These are phyloP conservation scores for Colletotrichum viniferum DNA, from an alignment of 2,329 filamentous ascomycete species.

Conservation along the genomic window DNA sequence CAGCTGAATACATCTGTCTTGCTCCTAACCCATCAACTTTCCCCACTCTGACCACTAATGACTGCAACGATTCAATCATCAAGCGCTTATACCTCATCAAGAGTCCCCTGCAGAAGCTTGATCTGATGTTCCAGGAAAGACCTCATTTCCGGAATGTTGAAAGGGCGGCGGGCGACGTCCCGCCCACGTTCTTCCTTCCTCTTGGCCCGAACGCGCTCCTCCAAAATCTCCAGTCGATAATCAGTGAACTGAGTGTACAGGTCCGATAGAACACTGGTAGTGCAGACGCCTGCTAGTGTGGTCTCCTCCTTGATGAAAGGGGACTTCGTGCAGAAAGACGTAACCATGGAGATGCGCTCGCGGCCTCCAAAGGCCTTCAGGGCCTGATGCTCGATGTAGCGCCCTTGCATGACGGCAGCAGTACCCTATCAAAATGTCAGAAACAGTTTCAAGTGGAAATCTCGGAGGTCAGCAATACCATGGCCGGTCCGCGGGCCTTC, in stretches of 20 bases:
- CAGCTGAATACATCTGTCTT: neutral
- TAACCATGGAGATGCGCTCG: slow-evolving; percentile 71
- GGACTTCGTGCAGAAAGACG: slow-evolving; percentile 65
- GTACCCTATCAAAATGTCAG: neutral
- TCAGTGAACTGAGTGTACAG: neutral
- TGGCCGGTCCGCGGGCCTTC: neutral
- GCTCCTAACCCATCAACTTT: neutral
- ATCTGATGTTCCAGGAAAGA: neutral
- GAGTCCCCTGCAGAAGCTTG: neutral
- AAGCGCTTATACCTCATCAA: neutral
- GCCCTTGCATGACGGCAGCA: slow-evolving; percentile 56
- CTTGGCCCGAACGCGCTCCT: neutral
- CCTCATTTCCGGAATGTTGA: neutral
- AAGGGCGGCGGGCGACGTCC: neutral
- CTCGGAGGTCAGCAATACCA: neutral
- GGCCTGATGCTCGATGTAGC: slow-evolving; percentile 70
- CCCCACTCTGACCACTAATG: fast-evolving
- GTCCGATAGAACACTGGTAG: neutral
- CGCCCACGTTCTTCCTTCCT: neutral
- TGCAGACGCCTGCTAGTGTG: neutral
- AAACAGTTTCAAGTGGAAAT: fast-evolving
- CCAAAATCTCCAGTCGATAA: neutral
- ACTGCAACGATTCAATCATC: neutral
- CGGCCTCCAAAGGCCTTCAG: slow-evolving; percentile 60
- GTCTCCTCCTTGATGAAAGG: slow-evolving; percentile 32